phyloP scores from a whole-genome alignment of 805 yeast genomes.

The Yamadazyma akitaensis region DNA sequence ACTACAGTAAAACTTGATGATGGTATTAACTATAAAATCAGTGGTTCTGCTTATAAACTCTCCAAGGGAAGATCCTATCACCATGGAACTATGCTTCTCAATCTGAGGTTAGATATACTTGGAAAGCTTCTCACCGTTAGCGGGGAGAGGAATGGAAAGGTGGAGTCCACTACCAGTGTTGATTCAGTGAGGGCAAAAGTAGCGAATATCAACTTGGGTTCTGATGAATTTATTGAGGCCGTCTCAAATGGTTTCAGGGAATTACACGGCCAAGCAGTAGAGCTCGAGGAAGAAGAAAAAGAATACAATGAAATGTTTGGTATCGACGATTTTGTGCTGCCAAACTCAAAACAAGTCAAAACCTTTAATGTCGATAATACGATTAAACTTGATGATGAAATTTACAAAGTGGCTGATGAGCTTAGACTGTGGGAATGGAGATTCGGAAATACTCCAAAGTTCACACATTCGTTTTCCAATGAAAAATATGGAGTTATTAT shows the following conservation, averaged over 20 bases:
- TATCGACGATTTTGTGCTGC: conserved; percentile 26
- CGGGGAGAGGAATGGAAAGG: conserved; percentile 33
- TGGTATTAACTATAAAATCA: conserved; percentile 52
- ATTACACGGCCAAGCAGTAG: conserved; percentile 20
- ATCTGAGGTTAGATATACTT: conserved; percentile 59
- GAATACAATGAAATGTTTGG: conserved; percentile 35
- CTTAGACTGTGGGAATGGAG: conserved; percentile 69
- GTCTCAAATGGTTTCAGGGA: conserved; percentile 41
- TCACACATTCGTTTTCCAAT: conserved; percentile 49
- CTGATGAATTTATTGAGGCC: conserved; percentile 44
- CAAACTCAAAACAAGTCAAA: conserved; percentile 11
- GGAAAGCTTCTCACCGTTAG: conserved; percentile 56
- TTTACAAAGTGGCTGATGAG: conserved; percentile 36
- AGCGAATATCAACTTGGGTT: conserved; percentile 51
- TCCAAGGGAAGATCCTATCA: conserved; percentile 82
- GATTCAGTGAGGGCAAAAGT: conserved; percentile 83
- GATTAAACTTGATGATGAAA: conserved; percentile 35
- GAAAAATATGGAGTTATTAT: conserved; percentile 29
- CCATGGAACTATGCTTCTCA: conserved; percentile 91
- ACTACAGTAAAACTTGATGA: conserved; percentile 33
- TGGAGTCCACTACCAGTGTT: conserved; percentile 52
- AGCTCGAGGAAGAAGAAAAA: conserved; percentile 15
- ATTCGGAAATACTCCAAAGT: conserved; percentile 73
- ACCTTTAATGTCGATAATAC: conserved; percentile 21
- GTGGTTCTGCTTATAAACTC: conserved; percentile 91